Evolutionary conservation across 2,329 filamentous ascomycete genomes (phyloP), one percentile per base, ranked within the genome.

Genomic region (Geosmithia putterillii): DNA sequence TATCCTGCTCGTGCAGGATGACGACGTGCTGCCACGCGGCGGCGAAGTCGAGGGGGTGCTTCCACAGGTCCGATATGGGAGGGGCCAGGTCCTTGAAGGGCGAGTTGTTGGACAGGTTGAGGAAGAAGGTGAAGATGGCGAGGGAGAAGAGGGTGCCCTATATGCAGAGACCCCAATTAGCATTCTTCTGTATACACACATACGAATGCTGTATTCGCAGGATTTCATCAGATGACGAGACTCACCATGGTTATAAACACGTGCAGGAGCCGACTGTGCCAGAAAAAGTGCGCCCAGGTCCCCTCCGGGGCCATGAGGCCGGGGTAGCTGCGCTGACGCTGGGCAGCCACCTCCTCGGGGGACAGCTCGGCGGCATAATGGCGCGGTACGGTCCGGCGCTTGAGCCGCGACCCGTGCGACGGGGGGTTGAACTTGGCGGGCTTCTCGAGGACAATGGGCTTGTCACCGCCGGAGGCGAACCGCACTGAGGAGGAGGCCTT

Each of bases 391-490:
- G 56, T 61, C 50, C 73, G 70, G 50, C 73, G 70, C 44, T 74
- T 71, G 25, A 87, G 73, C 7, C 83, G 73, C 19, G 83, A 69
- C 12, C 84, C 82, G 61, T 96, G 92, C 0, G 90, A 96, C 0
- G 92, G 92, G 2, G 92, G 90, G 40, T 86, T 86, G 71, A 95
- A 96, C 59, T 82, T 84, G 55, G 84, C 75, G 20, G 90, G 90
- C 63, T 95, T 87, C 54, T 86, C 86, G 50, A 98, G 80, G 5
- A 87, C 74, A 48, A 81, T 73, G 32, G 77, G 75, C 55, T 82
- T 83, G 38, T 51, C 45, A 37, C 43, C 42, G 34, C 4, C 44
- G 38, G 5, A 65, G 39, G 51, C 44, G 38, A 41, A 41, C 15
- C 4, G 44, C n/a, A n/a, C n/a, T 60, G 41, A 64, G 50, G 51